Evolutionary conservation across 768 basidiomycete species (phyloP), one percentile per base, ranked within the genome.

Genomic region (Serendipita sp.): DNA sequence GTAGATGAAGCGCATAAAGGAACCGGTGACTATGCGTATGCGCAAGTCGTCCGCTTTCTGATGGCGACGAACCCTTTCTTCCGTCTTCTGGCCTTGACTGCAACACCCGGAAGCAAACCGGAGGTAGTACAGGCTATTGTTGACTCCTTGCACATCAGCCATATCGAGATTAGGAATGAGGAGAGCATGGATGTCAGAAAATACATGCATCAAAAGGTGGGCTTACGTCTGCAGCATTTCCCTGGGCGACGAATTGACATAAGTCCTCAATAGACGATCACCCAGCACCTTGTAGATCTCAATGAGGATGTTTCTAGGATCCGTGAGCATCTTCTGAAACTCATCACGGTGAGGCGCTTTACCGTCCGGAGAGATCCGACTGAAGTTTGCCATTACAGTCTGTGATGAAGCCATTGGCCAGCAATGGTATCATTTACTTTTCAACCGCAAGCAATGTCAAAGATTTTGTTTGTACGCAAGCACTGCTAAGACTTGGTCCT

Each of bases 1-100:
- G 78, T 98, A 61, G 94, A 97, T 67, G 94, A 97, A 71, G 96
- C 96, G 0, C 96, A 99, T 73, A 84, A 86, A 67, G 95, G 90
- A 11, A 90, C 86, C 0, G 95, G 96, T 1, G 86, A 89, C 64
- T 95, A 96, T 68, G 86, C 94, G 3, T 98, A 98, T 69, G 87
- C 88, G 45, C 85, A 88, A 69, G 84, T 90, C 33, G 77, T 98
- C 42, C 86, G 93, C 5, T 90, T 79, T 67, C 78, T 99, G 67
- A 96, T 93, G 86, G 83, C 90, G 1, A 91, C 89, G 73, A 97
- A 98, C 68, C 92, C 92, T 0, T 81, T 93, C 72, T 94, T 95
- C 70, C 84, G 96, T 16, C 77, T 98, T 7, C 76, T 99, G 22
- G 96, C 96, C 1, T 78, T 99, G 22, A 98, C 92, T 3, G 96